phyloP scores from a whole-genome alignment of 768 basidiomycete species.

The Pulveroboletus sp. region DNA sequence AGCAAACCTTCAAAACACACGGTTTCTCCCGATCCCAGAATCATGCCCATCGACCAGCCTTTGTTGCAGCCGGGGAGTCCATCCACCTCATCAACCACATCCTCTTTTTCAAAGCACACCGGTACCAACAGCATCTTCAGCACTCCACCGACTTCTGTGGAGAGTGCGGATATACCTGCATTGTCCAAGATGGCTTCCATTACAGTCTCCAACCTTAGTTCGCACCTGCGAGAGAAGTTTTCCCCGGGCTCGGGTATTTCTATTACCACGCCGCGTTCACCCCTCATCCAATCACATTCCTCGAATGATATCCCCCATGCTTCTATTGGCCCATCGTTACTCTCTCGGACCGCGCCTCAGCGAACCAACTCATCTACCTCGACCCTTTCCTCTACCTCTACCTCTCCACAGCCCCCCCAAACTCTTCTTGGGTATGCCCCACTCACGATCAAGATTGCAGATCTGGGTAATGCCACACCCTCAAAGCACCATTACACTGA shows the following conservation, averaged over 20 bases:
- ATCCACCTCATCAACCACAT: conserved; percentile 34
- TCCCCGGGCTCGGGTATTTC: neutral
- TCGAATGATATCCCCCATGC: conserved; percentile 18
- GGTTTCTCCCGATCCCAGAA: conserved; percentile 3
- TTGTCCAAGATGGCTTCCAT: conserved; percentile 29
- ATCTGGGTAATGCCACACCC: conserved; percentile 92
- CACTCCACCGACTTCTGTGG: conserved; percentile 55
- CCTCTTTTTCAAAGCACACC: conserved; percentile 44
- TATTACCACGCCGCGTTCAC: conserved; percentile 13
- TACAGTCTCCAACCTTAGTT: conserved; percentile 9
- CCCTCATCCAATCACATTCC: conserved; percentile 25
- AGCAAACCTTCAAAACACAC: conserved; percentile 24
- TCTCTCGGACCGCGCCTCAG: conserved; percentile 62
- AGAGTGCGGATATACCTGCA: conserved; percentile 39
- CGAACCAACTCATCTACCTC: conserved; percentile 14
- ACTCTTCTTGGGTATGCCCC: conserved; percentile 32
- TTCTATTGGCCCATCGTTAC: conserved; percentile 48
- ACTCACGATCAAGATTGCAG: conserved; percentile 89
- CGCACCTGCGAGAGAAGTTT: neutral
- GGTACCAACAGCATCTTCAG: conserved; percentile 37
- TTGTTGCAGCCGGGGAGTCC: conserved; percentile 36
- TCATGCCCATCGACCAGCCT: conserved; percentile 7
- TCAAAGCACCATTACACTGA: conserved; percentile 90
- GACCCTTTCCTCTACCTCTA: conserved; percentile 20
- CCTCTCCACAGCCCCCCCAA: conserved; percentile 23